Evolutionary conservation across 306 rosid genomes (phyloP).

Genomic region (Fagus crenata): DNA sequence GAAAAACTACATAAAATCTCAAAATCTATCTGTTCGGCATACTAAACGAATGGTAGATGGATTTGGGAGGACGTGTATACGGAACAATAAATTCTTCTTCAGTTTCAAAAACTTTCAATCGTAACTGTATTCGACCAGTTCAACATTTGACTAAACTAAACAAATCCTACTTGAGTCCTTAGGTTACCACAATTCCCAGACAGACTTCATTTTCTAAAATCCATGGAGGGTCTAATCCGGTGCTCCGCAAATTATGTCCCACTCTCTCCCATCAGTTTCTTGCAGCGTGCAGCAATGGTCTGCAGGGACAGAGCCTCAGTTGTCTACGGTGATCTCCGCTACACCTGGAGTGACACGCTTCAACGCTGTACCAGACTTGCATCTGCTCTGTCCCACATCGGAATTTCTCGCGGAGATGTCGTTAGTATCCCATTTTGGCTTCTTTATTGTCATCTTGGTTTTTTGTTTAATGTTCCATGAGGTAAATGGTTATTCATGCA

Average conservation of each 20-base stretch:
- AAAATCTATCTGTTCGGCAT: too few relatives aligned
- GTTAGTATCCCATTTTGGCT: constrained; percentile 30
- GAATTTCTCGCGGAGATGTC: constrained; percentile 57
- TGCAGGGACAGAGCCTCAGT: constrained; percentile 56
- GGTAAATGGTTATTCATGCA: too few relatives aligned
- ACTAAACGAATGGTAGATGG: too few relatives aligned
- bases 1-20: too few relatives aligned
- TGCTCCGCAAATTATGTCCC: constrained; percentile 69
- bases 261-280: constrained; percentile 74
- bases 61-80: too few relatives aligned
- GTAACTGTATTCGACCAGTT: too few relatives aligned
- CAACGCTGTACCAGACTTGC: constrained; percentile 77
- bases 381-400: constrained; percentile 50
- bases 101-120: too few relatives aligned
- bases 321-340: constrained; percentile 41
- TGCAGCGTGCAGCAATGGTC: constrained; percentile 76
- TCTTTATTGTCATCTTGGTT: too few relatives aligned
- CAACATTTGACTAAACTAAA: too few relatives aligned
- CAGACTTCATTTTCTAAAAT: neutral
- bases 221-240: constrained; percentile 60
- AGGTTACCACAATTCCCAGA: too few relatives aligned
- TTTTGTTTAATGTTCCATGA: neutral
- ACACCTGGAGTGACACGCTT: constrained; percentile 68
- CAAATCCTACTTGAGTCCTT: too few relatives aligned
- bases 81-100: too few relatives aligned